Conservation (phyloP, 2,329 filamentous ascomycete genomes). For the Diatrype stigma region DNA sequence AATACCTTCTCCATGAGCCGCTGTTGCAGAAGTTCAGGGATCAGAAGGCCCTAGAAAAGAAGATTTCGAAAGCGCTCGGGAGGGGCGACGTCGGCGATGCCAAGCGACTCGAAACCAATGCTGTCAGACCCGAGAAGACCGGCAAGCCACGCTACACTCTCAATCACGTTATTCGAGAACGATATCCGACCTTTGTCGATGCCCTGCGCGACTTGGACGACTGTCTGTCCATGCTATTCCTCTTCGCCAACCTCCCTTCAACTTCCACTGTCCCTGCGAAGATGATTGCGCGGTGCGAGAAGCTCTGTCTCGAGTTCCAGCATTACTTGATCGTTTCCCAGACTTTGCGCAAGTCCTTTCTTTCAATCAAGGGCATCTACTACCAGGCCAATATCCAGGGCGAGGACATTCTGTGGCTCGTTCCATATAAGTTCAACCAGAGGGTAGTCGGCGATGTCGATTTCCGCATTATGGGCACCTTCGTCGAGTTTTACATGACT, state of each 20-base stretch:
- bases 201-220: constrained; percentile 93
- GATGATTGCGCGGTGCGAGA: constrained; percentile 92
- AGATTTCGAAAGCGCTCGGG: constrained; percentile 89
- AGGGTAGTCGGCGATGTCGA: constrained; percentile 89
- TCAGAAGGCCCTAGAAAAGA: constrained; percentile 94
- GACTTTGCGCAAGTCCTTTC: constrained; percentile 89
- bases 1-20: constrained; percentile 96
- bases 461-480: constrained; percentile 98
- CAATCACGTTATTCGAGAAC: constrained; percentile 95
- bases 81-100: constrained; percentile 89
- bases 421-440: constrained; percentile 98
- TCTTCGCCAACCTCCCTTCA: constrained; percentile 94
- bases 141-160: constrained; percentile 85
- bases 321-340: constrained; percentile 94
- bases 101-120: constrained; percentile 79
- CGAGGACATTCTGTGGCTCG: constrained; percentile 94
- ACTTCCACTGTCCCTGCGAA: constrained; percentile 86
- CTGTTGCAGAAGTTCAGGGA: constrained; percentile 93
- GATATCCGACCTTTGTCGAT: constrained; percentile 95
- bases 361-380: constrained; percentile 99
- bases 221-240: constrained; percentile 92
- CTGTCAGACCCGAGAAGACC: constrained; percentile 82
- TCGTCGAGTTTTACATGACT: constrained; percentile 98
- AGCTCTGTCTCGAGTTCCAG: constrained; percentile 90
- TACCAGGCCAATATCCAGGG: constrained; percentile 97